Base-by-base conservation (phyloP, 257 asterid genomes). In the Marsdenia floribunda region DNA sequence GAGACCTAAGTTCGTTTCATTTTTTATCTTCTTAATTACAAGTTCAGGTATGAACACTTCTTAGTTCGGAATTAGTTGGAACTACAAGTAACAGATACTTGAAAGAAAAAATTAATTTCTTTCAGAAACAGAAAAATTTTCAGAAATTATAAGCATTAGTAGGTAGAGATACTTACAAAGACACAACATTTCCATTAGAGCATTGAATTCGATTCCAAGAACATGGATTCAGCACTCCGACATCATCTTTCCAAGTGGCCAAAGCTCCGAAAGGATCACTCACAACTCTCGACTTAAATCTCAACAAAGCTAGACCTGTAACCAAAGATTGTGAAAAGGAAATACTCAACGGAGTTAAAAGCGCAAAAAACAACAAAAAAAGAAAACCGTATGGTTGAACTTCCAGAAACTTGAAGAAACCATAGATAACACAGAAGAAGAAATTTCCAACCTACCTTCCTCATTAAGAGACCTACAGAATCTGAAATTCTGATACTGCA, bases 191-290 rank as follows among this genome's bases (percentile, higher is more conserved):
- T 75, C 89, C 93, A 73, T 80, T 66, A 50, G 84, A 84, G 81
- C 97, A 94, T 74, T 84, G 90, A 82, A 94, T 82, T 57, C 97
- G 97, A 82, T 78, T 83, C 96, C 97, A 94, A 73, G 81, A 84
- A 85, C 97, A 94, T 0, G 93, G 96, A 77, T 81, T 83, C 68
- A 82, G 88, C 37, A 82, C 84, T 73, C 89, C 95, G 47, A 73
- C 73, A 74, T 86, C 91, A 78, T 86, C 84, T 19, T 72, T 81
- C 98, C 98, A 91, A 83, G 85, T 82, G 21, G 84, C 81, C 76
- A 93, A 79, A 65, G 86, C 90, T 73, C 91, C 91, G 52, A 75
- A 52, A 11, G 97, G 97, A 83, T 91, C 97, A 72, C 79, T 79
- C 22, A 38, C 76, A 35, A 90, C 84, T 46, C 79, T 81, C 75